Conservation (phyloP, 2,329 filamentous ascomycete species). For the Hypoxylon sp. region DNA sequence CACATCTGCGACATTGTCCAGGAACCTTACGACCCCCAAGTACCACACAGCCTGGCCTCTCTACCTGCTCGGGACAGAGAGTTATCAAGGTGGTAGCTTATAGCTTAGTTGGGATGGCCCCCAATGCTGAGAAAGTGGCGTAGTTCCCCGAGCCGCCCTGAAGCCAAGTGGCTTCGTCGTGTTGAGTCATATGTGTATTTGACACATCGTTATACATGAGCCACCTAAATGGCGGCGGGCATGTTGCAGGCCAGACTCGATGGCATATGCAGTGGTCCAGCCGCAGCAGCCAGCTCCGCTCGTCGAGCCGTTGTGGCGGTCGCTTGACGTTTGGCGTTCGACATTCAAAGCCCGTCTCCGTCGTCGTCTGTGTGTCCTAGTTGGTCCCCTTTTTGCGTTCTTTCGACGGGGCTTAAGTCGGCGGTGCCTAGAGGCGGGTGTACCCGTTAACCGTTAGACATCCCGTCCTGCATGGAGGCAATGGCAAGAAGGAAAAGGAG, state of each 20-base stretch:
- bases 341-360: not conserved
- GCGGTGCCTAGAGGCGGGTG: slow-evolving; percentile 10
- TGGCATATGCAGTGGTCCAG: not conserved
- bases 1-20: not conserved
- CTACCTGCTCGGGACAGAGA: not conserved
- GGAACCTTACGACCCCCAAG: not conserved
- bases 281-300: not conserved
- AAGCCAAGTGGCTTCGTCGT: not conserved
- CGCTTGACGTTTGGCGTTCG: not conserved
- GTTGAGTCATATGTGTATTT: not conserved
- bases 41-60: not conserved
- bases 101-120: not conserved
- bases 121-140: not conserved
- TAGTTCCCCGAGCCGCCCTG: not conserved
- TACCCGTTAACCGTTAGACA: slow-evolving; percentile 31
- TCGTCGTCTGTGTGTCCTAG: slow-evolving; percentile 1
- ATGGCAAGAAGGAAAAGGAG: not conserved
- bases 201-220: not conserved
- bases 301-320: not conserved
- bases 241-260: not conserved
- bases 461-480: slow-evolving; percentile 5
- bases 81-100: not conserved
- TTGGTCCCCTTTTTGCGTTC: not conserved
- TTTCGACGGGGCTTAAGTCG: slow-evolving; percentile 5
- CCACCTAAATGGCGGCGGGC: not conserved